Conservation (phyloP, 2,329 filamentous ascomycete species). For the Aspergillus vadensis region DNA sequence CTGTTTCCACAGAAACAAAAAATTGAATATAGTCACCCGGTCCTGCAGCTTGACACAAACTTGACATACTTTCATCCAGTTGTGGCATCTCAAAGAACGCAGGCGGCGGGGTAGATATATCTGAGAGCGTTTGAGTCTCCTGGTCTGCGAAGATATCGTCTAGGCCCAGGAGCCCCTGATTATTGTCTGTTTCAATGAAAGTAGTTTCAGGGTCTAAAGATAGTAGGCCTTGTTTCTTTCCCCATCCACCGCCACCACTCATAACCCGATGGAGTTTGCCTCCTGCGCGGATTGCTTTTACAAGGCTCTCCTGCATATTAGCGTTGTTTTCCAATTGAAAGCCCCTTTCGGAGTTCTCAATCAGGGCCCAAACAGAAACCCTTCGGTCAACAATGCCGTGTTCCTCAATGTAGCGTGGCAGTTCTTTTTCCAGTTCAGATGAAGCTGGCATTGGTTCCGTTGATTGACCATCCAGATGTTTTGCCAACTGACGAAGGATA, state of each 20-base stretch:
- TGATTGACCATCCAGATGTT: conserved; percentile 31
- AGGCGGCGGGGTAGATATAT: conserved; percentile 16
- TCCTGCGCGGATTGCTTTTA: conserved; percentile 32
- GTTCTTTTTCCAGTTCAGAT: conserved; percentile 43
- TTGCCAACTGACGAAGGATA: conserved; percentile 44
- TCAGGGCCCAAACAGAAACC: conserved; percentile 46
- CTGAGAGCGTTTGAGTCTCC: conserved; percentile 5
- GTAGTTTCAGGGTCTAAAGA: conserved; percentile 45
- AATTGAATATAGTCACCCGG: conserved; percentile 46
- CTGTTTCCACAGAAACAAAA: conserved; percentile 32
- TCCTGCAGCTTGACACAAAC: conserved; percentile 42
- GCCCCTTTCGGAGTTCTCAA: conserved; percentile 32
- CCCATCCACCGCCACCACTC: conserved; percentile 49
- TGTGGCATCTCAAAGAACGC: conserved; percentile 23
- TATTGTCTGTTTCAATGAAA: conserved; percentile 26
- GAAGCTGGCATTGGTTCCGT: conserved; percentile 42
- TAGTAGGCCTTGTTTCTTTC: conserved; percentile 48
- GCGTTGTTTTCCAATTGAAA: conserved; percentile 9
- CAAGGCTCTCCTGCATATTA: conserved; percentile 26
- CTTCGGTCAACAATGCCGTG: conserved; percentile 39
- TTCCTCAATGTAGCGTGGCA: conserved; percentile 44
- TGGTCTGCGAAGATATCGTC: conserved; percentile 28
- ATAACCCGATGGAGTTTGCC: conserved; percentile 46
- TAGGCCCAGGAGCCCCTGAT: conserved; percentile 22
- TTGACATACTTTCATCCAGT: conserved; percentile 36